Evolutionary conservation across 2,329 filamentous ascomycete genomes (phyloP).

Genomic region (Aureobasidium sp.): DNA sequence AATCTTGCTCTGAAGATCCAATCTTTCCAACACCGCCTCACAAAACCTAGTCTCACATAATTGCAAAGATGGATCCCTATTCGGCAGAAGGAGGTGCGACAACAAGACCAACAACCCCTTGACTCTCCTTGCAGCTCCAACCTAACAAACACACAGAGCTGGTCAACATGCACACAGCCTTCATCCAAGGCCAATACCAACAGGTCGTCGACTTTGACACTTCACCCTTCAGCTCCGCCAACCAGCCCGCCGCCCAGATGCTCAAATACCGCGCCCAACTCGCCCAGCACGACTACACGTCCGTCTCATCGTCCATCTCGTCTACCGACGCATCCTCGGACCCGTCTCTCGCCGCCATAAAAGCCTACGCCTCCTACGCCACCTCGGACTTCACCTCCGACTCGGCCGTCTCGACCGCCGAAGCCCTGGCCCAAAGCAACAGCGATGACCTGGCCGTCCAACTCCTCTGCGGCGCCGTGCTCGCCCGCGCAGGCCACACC

Average conservation of each 20-base stretch:
- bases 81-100: slow-evolving; percentile 54
- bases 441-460: slow-evolving; percentile 75
- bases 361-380: slow-evolving; percentile 62
- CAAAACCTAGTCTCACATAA: background rate
- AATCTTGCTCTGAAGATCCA: too few species aligned
- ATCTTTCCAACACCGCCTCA: too few species aligned
- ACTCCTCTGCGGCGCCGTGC: slow-evolving; percentile 70
- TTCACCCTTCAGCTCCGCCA: slow-evolving; percentile 68
- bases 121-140: slow-evolving; percentile 2
- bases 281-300: slow-evolving; percentile 68
- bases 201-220: slow-evolving; percentile 81
- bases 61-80: slow-evolving; percentile 52
- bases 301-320: slow-evolving; percentile 62
- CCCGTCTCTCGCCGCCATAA: slow-evolving; percentile 70
- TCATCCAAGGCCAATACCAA: slow-evolving; percentile 75
- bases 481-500: slow-evolving; percentile 72
- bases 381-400: slow-evolving; percentile 28
- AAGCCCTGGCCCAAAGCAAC: slow-evolving; percentile 60
- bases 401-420: slow-evolving; percentile 48
- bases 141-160: slow-evolving; percentile 44
- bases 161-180: slow-evolving; percentile 60
- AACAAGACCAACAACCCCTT: background rate
- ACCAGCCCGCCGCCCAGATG: slow-evolving; percentile 67
- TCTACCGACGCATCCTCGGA: slow-evolving; percentile 50
- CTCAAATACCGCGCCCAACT: slow-evolving; percentile 77